These are phyloP conservation scores for Aspergillus egyptiacus DNA, from an alignment of 495 filamentous ascomycete genomes.

Conservation along the genomic window DNA sequence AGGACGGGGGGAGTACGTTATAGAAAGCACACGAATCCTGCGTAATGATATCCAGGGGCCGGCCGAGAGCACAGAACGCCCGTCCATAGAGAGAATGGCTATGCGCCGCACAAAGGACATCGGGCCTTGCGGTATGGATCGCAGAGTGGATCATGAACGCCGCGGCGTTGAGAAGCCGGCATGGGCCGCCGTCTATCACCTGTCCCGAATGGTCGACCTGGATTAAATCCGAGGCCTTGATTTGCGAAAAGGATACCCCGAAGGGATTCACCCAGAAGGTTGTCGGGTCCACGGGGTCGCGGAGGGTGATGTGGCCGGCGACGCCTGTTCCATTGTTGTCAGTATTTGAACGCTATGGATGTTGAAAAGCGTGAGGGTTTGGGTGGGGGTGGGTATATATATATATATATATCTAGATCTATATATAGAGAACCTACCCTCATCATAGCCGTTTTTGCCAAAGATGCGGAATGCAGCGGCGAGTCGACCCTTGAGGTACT, in stretches of 20 bases:
- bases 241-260: slow-evolving; percentile 62
- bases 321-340: slow-evolving; percentile 29
- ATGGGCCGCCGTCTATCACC: slow-evolving; percentile 61
- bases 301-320: slow-evolving; percentile 56
- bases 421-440: no score
- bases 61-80: slow-evolving; percentile 60
- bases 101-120: slow-evolving; percentile 68
- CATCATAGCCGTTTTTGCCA: slow-evolving; percentile 61
- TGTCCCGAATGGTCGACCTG: slow-evolving; percentile 58
- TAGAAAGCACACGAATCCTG: slow-evolving; percentile 69
- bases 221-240: slow-evolving; percentile 67
- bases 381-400: no score
- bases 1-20: slow-evolving; percentile 27
- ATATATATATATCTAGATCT: no score
- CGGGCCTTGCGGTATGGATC: slow-evolving; percentile 63
- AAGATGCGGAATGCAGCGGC: slow-evolving; percentile 66
- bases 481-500: slow-evolving; percentile 60
- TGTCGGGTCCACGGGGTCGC: slow-evolving; percentile 61
- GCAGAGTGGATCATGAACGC: slow-evolving; percentile 64
- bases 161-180: slow-evolving; percentile 59
- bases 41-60: slow-evolving; percentile 63
- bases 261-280: slow-evolving; percentile 83
- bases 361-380: neutral
- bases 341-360: neutral
- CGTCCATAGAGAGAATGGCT: slow-evolving; percentile 67